Evolutionary conservation across 2,329 filamentous ascomycete species (phyloP), one percentile per base, ranked within the genome.

Genomic region (Chaetoscypha palmicola): DNA sequence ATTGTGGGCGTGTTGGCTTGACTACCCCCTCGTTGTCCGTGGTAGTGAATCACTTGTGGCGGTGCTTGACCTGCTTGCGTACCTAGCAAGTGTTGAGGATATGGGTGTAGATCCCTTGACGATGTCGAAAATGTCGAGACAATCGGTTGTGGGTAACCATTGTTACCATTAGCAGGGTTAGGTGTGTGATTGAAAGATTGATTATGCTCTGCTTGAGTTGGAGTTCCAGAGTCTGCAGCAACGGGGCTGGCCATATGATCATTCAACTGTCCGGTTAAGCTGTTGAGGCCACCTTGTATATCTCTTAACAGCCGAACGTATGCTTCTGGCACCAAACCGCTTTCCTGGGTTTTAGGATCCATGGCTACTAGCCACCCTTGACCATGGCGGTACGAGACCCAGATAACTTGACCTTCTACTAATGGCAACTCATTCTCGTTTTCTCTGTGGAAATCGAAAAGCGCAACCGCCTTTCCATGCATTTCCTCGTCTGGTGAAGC

Each of bases 321-420:
- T 64, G 94, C 90, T 65, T 98, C 92, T 0, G 92, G 92, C 1
- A 98, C 92, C 26, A 98, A 73, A 1, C 92, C 92, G 58, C 88
- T 94, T 67, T 98, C 92, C 53, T 80, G 88, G 1, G 89, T 96
- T 64, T 88, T 90, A 10, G 91, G 90, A 59, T 98, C 92, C 67
- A 96, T 87, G 3, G 92, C 92, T 19, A 98, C 92, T 40, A 98
- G 74, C 92, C 92, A 98, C 43, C 92, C 92, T 66, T 97, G 89
- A 12, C 91, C 91, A 61, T 97, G 90, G 33, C 92, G 78, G 64
- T 97, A 98, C 12, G 88, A 94, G 19, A 98, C 90, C 71, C 92
- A 85, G 45, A 98, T 95, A 45, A 96, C 87, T 61, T 98, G 92
- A 4, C 92, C 92, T 66, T 98, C 92, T 1, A 87, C 81, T 36